These are phyloP conservation scores for Lyophyllum semitale DNA, from an alignment of 768 basidiomycete species.

Conservation along the genomic window DNA sequence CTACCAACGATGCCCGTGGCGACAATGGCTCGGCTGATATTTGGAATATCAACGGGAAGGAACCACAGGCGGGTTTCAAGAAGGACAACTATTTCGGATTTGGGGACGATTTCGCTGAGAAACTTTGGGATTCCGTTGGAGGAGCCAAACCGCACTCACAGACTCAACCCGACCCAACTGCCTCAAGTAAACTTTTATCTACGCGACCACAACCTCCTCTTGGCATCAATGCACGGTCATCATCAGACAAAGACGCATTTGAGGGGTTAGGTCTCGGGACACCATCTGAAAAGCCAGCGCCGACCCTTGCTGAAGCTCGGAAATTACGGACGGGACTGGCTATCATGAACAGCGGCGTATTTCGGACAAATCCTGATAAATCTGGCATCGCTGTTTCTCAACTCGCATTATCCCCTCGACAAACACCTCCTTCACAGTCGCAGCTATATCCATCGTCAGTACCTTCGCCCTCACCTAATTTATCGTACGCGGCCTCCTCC, in stretches of 20 bases:
- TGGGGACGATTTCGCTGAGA: slow-evolving; percentile 67
- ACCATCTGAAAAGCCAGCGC: slow-evolving; percentile 47
- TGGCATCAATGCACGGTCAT: slow-evolving; percentile 11
- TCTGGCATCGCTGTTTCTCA: slow-evolving; percentile 23
- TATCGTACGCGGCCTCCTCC: slow-evolving; percentile 30
- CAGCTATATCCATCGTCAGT: slow-evolving; percentile 31
- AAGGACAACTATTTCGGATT: slow-evolving; percentile 44
- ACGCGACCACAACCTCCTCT: slow-evolving; percentile 5
- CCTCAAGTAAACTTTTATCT: slow-evolving; percentile 14
- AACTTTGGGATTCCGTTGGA: slow-evolving; percentile 56
- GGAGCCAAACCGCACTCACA: slow-evolving; percentile 21
- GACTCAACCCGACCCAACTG: slow-evolving; percentile 14
- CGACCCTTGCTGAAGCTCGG: slow-evolving; percentile 76
- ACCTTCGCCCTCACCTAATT: slow-evolving; percentile 29
- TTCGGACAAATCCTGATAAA: slow-evolving; percentile 31
- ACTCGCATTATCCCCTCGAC: slow-evolving; percentile 35
- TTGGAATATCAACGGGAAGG: slow-evolving; percentile 38
- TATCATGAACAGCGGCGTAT: slow-evolving; percentile 40
- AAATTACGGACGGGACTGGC: slow-evolving; percentile 72
- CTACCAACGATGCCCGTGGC: slow-evolving; percentile 22
- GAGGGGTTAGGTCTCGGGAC: slow-evolving; percentile 65
- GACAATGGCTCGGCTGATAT: slow-evolving; percentile 31
- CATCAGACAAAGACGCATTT: slow-evolving; percentile 68
- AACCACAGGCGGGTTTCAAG: slow-evolving; percentile 15
- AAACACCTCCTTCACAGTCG: slow-evolving; percentile 25